Evolutionary conservation across 2,329 filamentous ascomycete species (phyloP), one percentile per base, ranked within the genome.

Genomic region (Chrysoporthe puriensis): DNA sequence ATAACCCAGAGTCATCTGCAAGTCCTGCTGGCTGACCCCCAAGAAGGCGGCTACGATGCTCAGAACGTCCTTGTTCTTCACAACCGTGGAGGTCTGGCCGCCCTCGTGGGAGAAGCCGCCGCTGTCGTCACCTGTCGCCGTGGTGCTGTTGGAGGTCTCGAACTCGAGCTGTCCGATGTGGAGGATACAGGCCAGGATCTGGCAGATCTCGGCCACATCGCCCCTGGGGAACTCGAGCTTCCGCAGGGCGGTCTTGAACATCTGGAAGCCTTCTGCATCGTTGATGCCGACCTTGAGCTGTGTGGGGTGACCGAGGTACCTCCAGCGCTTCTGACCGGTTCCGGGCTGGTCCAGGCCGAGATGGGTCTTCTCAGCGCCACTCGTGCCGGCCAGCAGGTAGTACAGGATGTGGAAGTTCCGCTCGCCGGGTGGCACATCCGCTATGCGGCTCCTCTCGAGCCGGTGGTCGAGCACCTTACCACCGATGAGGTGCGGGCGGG

Each of bases 151-250:
- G 2, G 91, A 90, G 0, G 88, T 94, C 76, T 91, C 89, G 73
- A 99, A 99, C 74, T 99, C 96, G 2, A 99, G 88, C 81, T 99
- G 96, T 40, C 96, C 96, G 72, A 99, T 94, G 77, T 99, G 96
- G n/a, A 99, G 85, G 72, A 99, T 97, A 73, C 89, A 90, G 43
- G 96, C 96, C 64, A 99, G 84, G 61, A 98, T 87, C 81, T 99
- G 96, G 78, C 96, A 99, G 66, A 99, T 94, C 77, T 97, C 95
- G 50, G 96, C 96, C 76, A 99, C 97, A 74, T 97, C 96, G 69
- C 91, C 90, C 65, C 94, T 88, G 4, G 95, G 92, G 71, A 99
- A 98, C 79, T 98, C 96, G 16, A 99, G 86, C 79, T 97, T 97
- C 71, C 94, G 88, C 61, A 99, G 82, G 1, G 96, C 96, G 0